Conservation (phyloP, 495 filamentous ascomycete genomes). For the Neurospora sp. region DNA sequence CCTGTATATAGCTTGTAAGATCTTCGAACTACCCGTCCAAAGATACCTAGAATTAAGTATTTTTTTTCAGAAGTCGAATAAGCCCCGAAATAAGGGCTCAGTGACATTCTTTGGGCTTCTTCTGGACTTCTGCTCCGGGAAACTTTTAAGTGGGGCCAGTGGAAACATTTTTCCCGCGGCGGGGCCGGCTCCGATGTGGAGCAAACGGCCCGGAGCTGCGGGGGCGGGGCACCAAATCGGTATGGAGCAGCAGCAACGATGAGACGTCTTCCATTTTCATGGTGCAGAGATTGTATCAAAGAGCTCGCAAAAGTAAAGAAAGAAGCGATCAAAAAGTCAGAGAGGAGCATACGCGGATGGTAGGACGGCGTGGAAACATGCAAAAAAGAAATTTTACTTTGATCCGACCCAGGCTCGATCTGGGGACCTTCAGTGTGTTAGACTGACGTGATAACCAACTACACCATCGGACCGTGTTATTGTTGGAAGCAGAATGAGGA, state of each 20-base stretch:
- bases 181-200: not conserved
- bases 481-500: not conserved
- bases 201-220: not conserved
- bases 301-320: not conserved
- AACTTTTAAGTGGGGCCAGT: not conserved
- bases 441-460: not conserved
- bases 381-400: not conserved
- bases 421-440: not conserved
- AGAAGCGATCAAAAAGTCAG: not conserved
- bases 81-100: not conserved
- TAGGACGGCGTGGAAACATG: not conserved
- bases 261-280: too few species aligned
- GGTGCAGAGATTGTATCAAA: too few species aligned
- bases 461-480: not conserved
- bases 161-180: not conserved
- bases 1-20: not conserved
- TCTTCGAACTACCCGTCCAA: not conserved
- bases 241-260: not conserved
- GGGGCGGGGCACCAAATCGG: not conserved
- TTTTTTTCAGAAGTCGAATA: not conserved
- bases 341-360: not conserved
- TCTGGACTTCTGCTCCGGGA: not conserved
- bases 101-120: not conserved
- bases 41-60: not conserved
- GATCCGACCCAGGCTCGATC: not conserved